phyloP scores from a whole-genome alignment of 2,329 filamentous ascomycete species.

The Dendryphion nanum region DNA sequence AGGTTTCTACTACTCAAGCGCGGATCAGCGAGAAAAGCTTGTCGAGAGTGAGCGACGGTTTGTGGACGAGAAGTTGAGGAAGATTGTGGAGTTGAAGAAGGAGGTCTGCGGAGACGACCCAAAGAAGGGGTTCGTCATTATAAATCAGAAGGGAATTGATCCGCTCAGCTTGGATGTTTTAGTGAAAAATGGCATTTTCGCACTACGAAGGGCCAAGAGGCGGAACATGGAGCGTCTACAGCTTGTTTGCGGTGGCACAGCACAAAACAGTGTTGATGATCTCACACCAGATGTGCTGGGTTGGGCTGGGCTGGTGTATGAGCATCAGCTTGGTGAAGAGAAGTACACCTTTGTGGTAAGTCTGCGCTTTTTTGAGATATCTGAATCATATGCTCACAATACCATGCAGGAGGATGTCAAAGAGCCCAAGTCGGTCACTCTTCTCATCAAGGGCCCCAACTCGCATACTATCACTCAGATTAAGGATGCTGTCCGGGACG shows the following conservation, averaged over 20 bases:
- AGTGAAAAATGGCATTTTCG: slow-evolving; percentile 97
- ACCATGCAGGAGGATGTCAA: slow-evolving; percentile 81
- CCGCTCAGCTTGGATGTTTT: slow-evolving; percentile 92
- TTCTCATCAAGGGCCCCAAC: slow-evolving; percentile 98
- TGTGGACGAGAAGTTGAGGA: slow-evolving; percentile 92
- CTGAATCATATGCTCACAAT: slow-evolving; percentile 20
- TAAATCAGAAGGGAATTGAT: slow-evolving; percentile 99
- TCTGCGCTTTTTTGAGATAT: slow-evolving; percentile 11
- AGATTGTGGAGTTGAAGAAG: slow-evolving; percentile 98
- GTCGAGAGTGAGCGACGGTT: slow-evolving; percentile 96
- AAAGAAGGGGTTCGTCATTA: slow-evolving; percentile 94
- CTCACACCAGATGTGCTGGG: slow-evolving; percentile 83
- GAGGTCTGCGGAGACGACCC: slow-evolving; percentile 90
- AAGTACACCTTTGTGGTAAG: slow-evolving; percentile 88
- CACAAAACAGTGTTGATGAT: slow-evolving; percentile 97
- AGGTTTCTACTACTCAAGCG: slow-evolving; percentile 96
- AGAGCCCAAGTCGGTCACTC: slow-evolving; percentile 94
- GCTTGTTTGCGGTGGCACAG: slow-evolving; percentile 83
- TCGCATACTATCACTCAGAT: slow-evolving; percentile 95
- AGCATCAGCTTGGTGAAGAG: slow-evolving; percentile 96
- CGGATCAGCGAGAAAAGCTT: slow-evolving; percentile 94
- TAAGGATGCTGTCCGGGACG: slow-evolving; percentile 92
- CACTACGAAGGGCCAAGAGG: slow-evolving; percentile 89
- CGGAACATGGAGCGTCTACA: slow-evolving; percentile 99
- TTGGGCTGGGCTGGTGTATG: slow-evolving; percentile 95